These are phyloP conservation scores for Trypanosoma grayi DNA, from an alignment of 208 protist species.

Conservation along the genomic window DNA sequence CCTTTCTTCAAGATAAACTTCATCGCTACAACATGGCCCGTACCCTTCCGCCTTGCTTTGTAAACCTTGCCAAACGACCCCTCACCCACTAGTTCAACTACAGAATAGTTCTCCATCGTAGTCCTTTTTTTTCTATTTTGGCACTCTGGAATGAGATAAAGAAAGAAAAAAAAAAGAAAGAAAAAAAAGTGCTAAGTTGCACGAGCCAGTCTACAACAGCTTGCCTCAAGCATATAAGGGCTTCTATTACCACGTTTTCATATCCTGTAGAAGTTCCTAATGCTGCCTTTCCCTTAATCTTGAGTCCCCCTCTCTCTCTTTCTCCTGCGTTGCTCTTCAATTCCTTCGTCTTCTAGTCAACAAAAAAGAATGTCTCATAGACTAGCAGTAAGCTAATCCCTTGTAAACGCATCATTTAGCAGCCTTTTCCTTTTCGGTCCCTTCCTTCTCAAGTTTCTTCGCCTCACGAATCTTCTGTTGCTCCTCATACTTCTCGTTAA, in stretches of 20 bases:
- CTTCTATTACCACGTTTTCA: not conserved
- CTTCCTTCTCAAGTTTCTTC: slow-evolving; percentile 37
- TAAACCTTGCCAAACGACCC: slow-evolving; percentile 99
- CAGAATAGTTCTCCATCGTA: slow-evolving; percentile 91
- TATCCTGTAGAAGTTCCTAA: slow-evolving; percentile 7
- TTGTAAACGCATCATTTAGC: slow-evolving; percentile 3
- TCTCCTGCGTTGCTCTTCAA: too few species aligned
- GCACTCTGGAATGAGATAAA: not conserved
- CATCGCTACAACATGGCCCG: slow-evolving; percentile 96
- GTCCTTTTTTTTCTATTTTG: slow-evolving; percentile 12
- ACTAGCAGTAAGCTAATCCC: slow-evolving; percentile 9
- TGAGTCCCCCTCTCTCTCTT: not conserved
- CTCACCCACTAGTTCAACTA: slow-evolving; percentile 95
- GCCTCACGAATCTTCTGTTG: slow-evolving; percentile 40
- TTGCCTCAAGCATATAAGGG: not conserved
- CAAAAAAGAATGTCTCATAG: slow-evolving; percentile 13
- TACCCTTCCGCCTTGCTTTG: slow-evolving; percentile 92
- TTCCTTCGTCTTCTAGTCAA: slow-evolving; percentile 6
- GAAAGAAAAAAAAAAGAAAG: slow-evolving; percentile 21
- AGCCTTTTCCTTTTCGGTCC: slow-evolving; percentile 20
- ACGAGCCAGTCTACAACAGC: not conserved
- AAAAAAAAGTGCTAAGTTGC: not conserved
- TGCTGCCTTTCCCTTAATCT: slow-evolving; percentile 3
- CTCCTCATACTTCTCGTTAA: slow-evolving; percentile 47
- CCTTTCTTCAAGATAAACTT: slow-evolving; percentile 97